Base-by-base conservation (phyloP, 768 basidiomycete genomes). In the Termitomyces bulborhizus region DNA sequence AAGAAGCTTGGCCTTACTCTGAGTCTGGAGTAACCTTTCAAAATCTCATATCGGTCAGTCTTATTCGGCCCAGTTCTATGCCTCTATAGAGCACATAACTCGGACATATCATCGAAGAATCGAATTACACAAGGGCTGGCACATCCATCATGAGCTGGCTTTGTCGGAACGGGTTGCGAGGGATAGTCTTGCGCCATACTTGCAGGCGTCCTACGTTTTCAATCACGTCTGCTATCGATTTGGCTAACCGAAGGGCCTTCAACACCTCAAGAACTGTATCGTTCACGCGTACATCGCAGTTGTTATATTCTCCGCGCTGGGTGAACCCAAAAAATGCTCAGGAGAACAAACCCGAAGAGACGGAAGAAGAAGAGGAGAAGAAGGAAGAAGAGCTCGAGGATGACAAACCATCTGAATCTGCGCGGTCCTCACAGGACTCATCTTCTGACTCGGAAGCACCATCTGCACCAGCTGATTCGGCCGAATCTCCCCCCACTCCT, bases 321-420 rank as follows among this genome's bases (percentile, higher is more conserved):
- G 49, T 65, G 6, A 65, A 65, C 37, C 60, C 62, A 12, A 65
- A 65, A 58, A 60, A 62, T 37, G 54, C 54, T 9, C 58, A 60
- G 51, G 60, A 57, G 26, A 50, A 46, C 8, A 61, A 55, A 41
- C 53, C 55, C 8, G 60, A 51, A 37, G 45, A 60, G 36, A 16
- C 41, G n/a, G 53, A 62, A 37, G 26, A 40, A 36, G 61, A 58
- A n/a, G 51, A 54, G 21, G 49, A 55, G 36, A 40, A 57, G 15
- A 41, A 24, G 16, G 52, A 37, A 37, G 55, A 32, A 18, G 57
- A 57, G 18, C 32, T 54, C 0, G 59, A 62, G 39, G 57, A 56
- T 31, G 57, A 57, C 13, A 60, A 55, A n/a, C 46, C 60, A 4
- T 51, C 62, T 15, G 60, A 60, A 11, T 55, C 62, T 34, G 49